Evolutionary conservation across 2,329 filamentous ascomycete species (phyloP).

Genomic region (Hymenoscyphus albidus): DNA sequence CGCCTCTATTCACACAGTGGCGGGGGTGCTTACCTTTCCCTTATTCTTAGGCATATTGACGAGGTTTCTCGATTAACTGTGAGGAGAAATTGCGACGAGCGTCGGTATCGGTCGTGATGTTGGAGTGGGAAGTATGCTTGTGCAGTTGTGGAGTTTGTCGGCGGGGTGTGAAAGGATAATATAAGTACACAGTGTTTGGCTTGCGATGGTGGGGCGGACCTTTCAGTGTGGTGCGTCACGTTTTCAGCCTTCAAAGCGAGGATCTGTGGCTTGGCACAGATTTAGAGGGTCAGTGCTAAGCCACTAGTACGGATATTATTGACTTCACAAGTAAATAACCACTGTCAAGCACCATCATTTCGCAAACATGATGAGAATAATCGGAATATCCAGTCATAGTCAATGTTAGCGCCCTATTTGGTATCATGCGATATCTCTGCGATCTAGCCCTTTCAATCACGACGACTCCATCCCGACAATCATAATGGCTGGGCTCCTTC

Average conservation of each 20-base stretch:
- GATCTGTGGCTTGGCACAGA: too few relatives aligned
- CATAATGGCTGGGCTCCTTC: background rate
- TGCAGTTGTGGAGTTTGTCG: slow-evolving; percentile 6
- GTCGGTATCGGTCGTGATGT: slow-evolving; percentile 6
- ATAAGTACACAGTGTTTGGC: background rate
- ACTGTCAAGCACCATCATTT: background rate
- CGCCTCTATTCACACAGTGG: slow-evolving; percentile 8
- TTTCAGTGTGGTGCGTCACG: slow-evolving; percentile 1
- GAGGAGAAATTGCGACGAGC: background rate
- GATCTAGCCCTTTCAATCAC: background rate
- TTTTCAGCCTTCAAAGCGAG: background rate
- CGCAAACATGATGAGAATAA: background rate
- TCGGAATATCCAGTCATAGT: background rate
- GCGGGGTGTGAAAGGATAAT: background rate
- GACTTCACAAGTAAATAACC: background rate
- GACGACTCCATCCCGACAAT: background rate
- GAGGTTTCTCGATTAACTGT: slow-evolving; percentile 14
- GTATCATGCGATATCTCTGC: background rate
- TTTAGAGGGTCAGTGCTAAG: too few relatives aligned
- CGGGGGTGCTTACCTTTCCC: slow-evolving; percentile 72
- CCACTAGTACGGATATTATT: background rate
- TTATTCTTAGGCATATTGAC: slow-evolving; percentile 95
- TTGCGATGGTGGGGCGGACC: background rate
- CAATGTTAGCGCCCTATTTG: background rate
- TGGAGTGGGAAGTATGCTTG: slow-evolving; percentile 6